Base-by-base conservation (phyloP, 306 rosid genomes). In the Lathyrus oleraceus region DNA sequence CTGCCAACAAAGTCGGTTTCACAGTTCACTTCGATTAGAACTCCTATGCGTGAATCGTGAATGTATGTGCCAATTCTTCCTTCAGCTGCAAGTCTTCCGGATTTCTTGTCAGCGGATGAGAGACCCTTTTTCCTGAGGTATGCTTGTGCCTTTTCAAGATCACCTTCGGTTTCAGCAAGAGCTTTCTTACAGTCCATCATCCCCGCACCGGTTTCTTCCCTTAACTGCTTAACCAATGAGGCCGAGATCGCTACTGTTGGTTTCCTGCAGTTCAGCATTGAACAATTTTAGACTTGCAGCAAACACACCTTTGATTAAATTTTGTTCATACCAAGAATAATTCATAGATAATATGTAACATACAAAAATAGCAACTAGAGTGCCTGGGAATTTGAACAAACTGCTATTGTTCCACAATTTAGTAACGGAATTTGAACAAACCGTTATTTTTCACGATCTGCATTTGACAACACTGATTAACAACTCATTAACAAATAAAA, bases 111-210 rank as follows among this genome's bases (percentile, higher is more conserved):
- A 2, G 99, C 99, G 1, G 83, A 45, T 4, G 99, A 91, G 49
- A 95, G 97, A 66, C 99, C 99, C 85, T 95, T 95, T 66, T 91
- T 95, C 40, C 97, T 85, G 43, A 95, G 97, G 79, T 91, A 91
- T 76, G 88, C 99, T 70, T 95, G 99, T 8, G 99, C 99, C 87
- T 91, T 89, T 78, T 91, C 91, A 52, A 91, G 86, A 72, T 91
- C 97, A n/a, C 96, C 97, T 77, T 86, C 95, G 10, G 93, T 85
- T 85, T 89, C 99, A 27, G 99, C 79, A 52, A 91, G 93, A 70
- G 96, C 97, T 83, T 86, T 95, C 96, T 95, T 95, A 75, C 99
- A 95, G 76, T 95, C 97, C 97, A 95, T 95, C 99, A 95, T 95
- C 72, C 97, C 99, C 4, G 96, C 99, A 78, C 96, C 99, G 4